These are phyloP conservation scores for Colletotrichum sp. DNA, from an alignment of 2,329 filamentous ascomycete genomes.

Conservation along the genomic window DNA sequence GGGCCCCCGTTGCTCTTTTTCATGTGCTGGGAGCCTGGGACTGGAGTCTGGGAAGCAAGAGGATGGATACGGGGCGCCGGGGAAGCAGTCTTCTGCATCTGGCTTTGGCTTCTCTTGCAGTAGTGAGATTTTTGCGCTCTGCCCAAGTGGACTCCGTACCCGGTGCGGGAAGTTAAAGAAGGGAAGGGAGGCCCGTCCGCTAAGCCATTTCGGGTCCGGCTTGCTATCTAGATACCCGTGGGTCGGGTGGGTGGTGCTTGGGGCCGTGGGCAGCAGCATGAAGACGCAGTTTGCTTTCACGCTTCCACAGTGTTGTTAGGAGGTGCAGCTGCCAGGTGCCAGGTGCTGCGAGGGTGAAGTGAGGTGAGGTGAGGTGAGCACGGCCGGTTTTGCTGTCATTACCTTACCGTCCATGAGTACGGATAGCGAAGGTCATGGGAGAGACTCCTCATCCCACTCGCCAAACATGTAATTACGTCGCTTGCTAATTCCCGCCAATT, in stretches of 20 bases:
- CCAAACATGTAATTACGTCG: not conserved
- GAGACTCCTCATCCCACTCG: not conserved
- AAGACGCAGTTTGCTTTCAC: not conserved
- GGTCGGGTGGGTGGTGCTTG: not conserved
- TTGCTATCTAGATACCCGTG: slow-evolving; percentile 10
- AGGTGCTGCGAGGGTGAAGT: not conserved
- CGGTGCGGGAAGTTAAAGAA: slow-evolving; percentile 3
- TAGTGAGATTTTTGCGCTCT: not conserved
- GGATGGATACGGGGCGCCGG: slow-evolving; percentile 1
- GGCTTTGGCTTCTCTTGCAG: not conserved
- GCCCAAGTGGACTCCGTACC: not conserved
- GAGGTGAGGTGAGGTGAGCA: not conserved
- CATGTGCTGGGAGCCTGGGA: not conserved
- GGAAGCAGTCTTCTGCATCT: not conserved
- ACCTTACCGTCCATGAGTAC: not conserved
- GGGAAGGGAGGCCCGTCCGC: slow-evolving; percentile 6
- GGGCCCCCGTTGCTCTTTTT: not conserved
- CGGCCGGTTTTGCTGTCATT: not conserved
- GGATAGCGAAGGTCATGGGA: not conserved
- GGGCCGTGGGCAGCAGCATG: not conserved
- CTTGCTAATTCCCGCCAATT: not conserved
- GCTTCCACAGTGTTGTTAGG: not conserved
- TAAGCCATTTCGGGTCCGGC: slow-evolving; percentile 9
- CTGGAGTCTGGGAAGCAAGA: not conserved
- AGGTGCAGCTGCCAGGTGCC: not conserved